Evolutionary conservation across 2,329 filamentous ascomycete genomes (phyloP), one percentile per base, ranked within the genome.

Genomic region (Elsinoe ampelina): DNA sequence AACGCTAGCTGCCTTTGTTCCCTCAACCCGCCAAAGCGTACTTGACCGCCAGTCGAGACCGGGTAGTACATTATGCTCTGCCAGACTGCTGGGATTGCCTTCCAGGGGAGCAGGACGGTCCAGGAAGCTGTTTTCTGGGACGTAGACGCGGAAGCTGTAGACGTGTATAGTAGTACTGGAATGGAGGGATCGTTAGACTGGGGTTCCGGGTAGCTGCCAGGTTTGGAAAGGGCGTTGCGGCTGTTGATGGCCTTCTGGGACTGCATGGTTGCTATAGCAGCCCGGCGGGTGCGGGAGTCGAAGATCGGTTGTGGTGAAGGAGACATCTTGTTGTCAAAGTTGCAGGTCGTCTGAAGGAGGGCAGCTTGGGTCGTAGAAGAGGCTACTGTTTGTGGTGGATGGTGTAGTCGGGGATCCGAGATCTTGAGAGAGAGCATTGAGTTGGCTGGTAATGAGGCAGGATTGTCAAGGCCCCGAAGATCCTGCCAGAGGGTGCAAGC

Each of bases 51-150:
- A 1, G 84, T 86, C 0, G 84, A 86, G 0, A 95, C 76, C 0
- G 89, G 88, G 59, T 85, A 89, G 66, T 89, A 89, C 72, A 95
- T 85, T 12, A 97, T 72, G 47, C 82, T 84, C 64, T 92, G 86
- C 93, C 93, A 98, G 32, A 96, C 77, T 0, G 89, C 82, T 35
- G 83, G 76, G 35, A 97, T 86, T 64, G 88, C 95, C 67, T 88
- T 90, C 89, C 92, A 96, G 0, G 93, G 93, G 2, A 93, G 78
- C 20, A 97, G 76, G 1, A 97, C 68, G 0, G 85, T 93, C 89
- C 90, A 97, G 0, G 78, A 84, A 0, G 86, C 85, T 48, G 86
- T 83, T 1, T 76, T 58, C 5, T 52, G 48, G 13, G 48, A 39
- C n/a, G 32, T 12, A 4, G 8, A 20, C 2, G 32, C 79, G 10